Conservation (phyloP, 306 rosid genomes). For the Astragalus glycyphyllos region DNA sequence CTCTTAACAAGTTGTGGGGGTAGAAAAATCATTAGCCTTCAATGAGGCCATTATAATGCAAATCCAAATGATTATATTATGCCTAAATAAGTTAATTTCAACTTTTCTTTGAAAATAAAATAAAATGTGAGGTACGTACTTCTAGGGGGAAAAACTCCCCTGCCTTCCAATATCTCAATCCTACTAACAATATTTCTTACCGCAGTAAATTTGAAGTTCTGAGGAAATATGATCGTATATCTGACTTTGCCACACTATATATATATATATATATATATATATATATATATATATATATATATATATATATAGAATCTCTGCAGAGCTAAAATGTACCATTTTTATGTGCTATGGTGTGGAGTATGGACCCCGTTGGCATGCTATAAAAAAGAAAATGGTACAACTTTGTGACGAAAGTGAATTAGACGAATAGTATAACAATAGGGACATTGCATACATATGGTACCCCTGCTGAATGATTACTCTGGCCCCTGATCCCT, state of each 20-base stretch:
- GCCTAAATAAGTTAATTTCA: no score
- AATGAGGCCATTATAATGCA: no score
- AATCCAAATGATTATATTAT: no score
- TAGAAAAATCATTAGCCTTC: no score
- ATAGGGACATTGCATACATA: constrained; percentile 55
- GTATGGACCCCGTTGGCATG: constrained; percentile 53
- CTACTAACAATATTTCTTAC: not conserved
- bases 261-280: constrained; percentile 39
- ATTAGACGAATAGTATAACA: constrained; percentile 47
- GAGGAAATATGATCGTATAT: not conserved
- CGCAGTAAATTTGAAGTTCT: constrained; percentile 38
- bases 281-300: constrained; percentile 36
- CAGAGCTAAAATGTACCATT: constrained; percentile 36
- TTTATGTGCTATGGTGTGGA: constrained; percentile 33
- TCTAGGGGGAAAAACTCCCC: not conserved
- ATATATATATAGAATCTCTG: constrained; percentile 35
- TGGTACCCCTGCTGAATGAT: constrained; percentile 47
- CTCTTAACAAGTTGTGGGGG: no score
- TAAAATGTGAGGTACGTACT: no score
- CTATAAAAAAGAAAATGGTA: constrained; percentile 37
- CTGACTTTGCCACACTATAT: constrained; percentile 37
- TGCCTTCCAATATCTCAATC: constrained; percentile 2
- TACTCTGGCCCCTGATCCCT: constrained; percentile 43
- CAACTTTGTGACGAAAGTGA: constrained; percentile 48
- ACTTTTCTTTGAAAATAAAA: no score